Evolutionary conservation across 2,329 filamentous ascomycete genomes (phyloP).

Genomic region (Penicillium sp.): DNA sequence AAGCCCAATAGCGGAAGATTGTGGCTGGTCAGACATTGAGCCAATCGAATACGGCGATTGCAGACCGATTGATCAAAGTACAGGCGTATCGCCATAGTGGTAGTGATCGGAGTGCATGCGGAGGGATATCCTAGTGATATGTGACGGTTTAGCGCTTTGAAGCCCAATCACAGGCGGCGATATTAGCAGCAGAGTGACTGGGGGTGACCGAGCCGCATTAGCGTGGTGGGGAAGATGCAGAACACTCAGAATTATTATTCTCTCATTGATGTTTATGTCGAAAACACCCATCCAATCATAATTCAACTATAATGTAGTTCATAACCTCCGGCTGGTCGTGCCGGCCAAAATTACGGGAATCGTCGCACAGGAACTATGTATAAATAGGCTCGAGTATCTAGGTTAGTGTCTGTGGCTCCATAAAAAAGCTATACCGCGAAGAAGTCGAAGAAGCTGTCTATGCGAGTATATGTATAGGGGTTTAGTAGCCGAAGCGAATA

Average conservation of each 20-base stretch:
- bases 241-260: not conserved
- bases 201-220: conserved; percentile 27
- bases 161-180: conserved; percentile 16
- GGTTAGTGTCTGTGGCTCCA: not conserved
- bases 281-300: not conserved
- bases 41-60: conserved; percentile 12
- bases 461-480: not conserved
- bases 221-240: conserved; percentile 16
- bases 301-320: not conserved
- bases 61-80: conserved; percentile 1
- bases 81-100: conserved; percentile 12
- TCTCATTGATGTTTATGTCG: not conserved
- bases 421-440: not conserved
- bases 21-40: conserved; percentile 1
- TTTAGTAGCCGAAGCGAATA: not conserved
- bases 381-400: not conserved
- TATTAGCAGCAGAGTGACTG: conserved; percentile 17
- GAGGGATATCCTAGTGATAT: conserved; percentile 12
- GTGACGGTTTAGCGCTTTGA: conserved; percentile 24
- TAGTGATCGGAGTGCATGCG: conserved; percentile 1
- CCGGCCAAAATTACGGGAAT: not conserved
- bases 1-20: conserved; percentile 5
- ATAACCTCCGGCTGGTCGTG: not conserved
- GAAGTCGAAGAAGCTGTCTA: not conserved
- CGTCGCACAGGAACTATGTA: not conserved